Conservation (phyloP, 1,139 yeast species). For the Blastobotrys ciferrii region DNA sequence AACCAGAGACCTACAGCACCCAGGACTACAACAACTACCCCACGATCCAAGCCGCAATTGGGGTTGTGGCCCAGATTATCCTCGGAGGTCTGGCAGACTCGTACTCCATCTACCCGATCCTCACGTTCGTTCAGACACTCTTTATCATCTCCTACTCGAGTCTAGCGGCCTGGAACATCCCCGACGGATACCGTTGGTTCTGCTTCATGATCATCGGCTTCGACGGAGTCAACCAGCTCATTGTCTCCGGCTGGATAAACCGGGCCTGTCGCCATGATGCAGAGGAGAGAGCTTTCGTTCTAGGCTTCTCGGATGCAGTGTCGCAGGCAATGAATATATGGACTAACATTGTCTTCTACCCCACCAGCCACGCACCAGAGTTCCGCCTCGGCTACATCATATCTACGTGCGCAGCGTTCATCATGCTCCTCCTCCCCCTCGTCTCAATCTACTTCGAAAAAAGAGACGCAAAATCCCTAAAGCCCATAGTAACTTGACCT, state of each 20-base stretch:
- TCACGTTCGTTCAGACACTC: slow-evolving; percentile 34
- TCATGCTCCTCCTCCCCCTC: slow-evolving; percentile 40
- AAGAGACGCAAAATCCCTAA: too few species aligned
- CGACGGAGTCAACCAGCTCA: slow-evolving; percentile 39
- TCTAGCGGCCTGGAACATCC: slow-evolving; percentile 48
- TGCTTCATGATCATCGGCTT: slow-evolving; percentile 44
- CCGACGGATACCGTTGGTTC: slow-evolving; percentile 47
- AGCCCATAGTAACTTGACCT: too few species aligned
- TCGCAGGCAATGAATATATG: slow-evolving; percentile 45
- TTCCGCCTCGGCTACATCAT: slow-evolving; percentile 41
- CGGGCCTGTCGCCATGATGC: slow-evolving; percentile 39
- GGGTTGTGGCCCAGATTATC: slow-evolving; percentile 43
- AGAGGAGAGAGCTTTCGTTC: slow-evolving; percentile 42
- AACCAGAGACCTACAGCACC: slow-evolving; percentile 27
- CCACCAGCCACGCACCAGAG: slow-evolving; percentile 41
- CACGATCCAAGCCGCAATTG: slow-evolving; percentile 46
- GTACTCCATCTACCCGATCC: slow-evolving; percentile 37
- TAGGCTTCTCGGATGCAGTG: slow-evolving; percentile 42
- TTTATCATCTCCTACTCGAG: slow-evolving; percentile 42
- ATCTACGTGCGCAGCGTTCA: slow-evolving; percentile 37
- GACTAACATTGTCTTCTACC: slow-evolving; percentile 43
- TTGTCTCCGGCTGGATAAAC: slow-evolving; percentile 42
- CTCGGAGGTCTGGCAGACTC: slow-evolving; percentile 41
- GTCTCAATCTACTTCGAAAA: slow-evolving; percentile 6
- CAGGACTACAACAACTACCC: slow-evolving; percentile 44